These are phyloP conservation scores for Wickerhamomyces subpelliculosus DNA, from an alignment of 805 yeast species.

Conservation along the genomic window DNA sequence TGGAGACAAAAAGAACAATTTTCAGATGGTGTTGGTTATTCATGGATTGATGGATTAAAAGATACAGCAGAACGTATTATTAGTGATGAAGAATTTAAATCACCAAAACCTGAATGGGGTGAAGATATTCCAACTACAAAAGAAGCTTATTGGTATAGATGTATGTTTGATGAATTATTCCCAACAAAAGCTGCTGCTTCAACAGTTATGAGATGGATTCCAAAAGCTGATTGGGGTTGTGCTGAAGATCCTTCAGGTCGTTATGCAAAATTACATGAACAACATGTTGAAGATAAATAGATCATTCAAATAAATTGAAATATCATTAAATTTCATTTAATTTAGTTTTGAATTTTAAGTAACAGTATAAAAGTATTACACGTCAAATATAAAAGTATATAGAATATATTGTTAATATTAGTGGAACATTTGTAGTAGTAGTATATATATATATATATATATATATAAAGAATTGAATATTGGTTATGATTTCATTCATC, in stretches of 20 bases:
- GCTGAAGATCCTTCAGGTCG: slow-evolving; percentile 98
- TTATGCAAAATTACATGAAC: slow-evolving; percentile 84
- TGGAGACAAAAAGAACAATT: slow-evolving; percentile 99
- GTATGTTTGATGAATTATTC: slow-evolving; percentile 91
- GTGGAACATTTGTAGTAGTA: too few species aligned
- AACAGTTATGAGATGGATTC: slow-evolving; percentile 99
- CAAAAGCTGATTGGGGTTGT: slow-evolving; percentile 99
- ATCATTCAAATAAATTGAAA: background rate
- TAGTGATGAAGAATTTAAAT: slow-evolving; percentile 83
- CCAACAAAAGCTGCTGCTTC: slow-evolving; percentile 87
- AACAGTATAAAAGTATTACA: too few species aligned
- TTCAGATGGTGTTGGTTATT: slow-evolving; percentile 98
- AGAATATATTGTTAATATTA: too few species aligned
- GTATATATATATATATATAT: too few species aligned
- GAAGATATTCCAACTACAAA: slow-evolving; percentile 90
- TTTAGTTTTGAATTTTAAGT: too few species aligned
- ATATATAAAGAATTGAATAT: too few species aligned
- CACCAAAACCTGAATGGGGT: slow-evolving; percentile 96
- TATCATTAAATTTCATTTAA: too few species aligned
- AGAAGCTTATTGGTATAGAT: slow-evolving; percentile 99
- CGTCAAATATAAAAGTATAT: too few species aligned
- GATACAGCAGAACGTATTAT: slow-evolving; percentile 86
- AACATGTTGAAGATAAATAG: slow-evolving; percentile 37
- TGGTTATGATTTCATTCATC: too few species aligned
- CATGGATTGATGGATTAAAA: slow-evolving; percentile 98